Conservation (phyloP, 352 stramenopile species). For the Phytopythium kandeliae region DNA sequence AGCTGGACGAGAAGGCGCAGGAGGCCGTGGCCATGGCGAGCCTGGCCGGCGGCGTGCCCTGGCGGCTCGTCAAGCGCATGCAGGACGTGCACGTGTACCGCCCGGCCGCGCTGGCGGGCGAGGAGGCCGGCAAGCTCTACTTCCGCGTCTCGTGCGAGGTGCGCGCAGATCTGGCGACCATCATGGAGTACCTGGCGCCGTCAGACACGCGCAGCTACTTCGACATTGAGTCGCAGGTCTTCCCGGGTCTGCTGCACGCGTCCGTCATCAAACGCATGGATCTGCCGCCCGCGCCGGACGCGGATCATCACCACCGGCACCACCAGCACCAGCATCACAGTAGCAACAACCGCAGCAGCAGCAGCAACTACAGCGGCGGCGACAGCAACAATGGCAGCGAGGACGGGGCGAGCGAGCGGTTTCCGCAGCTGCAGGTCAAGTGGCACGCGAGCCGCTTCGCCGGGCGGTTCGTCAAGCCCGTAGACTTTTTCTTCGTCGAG, state of each 20-base stretch:
- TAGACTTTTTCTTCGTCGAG: constrained; percentile 87
- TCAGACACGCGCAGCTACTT: constrained; percentile 68
- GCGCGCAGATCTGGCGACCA: constrained; percentile 66
- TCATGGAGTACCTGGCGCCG: constrained; percentile 78
- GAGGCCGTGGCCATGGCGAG: constrained; percentile 56
- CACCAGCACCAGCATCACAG: too few species aligned
- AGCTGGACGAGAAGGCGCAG: constrained; percentile 70
- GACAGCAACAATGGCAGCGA: constrained; percentile 21
- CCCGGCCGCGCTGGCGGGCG: constrained; percentile 28
- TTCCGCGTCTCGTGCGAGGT: constrained; percentile 83
- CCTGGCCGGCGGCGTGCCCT: constrained; percentile 52
- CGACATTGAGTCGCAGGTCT: constrained; percentile 79
- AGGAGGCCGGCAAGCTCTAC: constrained; percentile 59
- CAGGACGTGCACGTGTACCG: constrained; percentile 81
- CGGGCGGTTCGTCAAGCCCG: constrained; percentile 72
- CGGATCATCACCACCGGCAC: too few species aligned
- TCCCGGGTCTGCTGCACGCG: constrained; percentile 70
- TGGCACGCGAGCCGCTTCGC: constrained; percentile 84
- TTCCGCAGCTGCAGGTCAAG: constrained; percentile 76
- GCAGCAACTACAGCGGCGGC: too few species aligned
- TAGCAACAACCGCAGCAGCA: too few species aligned
- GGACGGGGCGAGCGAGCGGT: constrained; percentile 33
- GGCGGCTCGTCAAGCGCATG: constrained; percentile 67
- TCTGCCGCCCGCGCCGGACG: constrained; percentile 21
- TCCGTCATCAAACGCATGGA: constrained; percentile 81